Percentiles rank a stretch among this genome's conserved stretches.
Evolutionary conservation across 225 moss, liverwort and hornwort genomes (phyloP).

Genomic region (Sphagnum tenellum): DNA sequence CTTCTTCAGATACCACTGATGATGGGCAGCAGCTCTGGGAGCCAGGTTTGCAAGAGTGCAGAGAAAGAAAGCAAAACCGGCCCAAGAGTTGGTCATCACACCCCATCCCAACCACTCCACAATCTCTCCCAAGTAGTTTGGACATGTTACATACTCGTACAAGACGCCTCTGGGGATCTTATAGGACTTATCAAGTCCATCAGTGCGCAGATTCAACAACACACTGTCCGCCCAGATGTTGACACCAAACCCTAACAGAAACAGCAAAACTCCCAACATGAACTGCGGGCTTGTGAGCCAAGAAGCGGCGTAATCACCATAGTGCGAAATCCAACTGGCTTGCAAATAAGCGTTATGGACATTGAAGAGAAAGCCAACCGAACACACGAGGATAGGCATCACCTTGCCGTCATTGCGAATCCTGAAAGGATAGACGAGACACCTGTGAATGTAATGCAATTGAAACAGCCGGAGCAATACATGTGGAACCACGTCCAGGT

Average conservation of each 20-base stretch:
- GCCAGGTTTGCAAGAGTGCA: slow-evolving; percentile 51
- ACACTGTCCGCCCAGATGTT: slow-evolving; percentile 85
- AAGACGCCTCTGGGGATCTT: slow-evolving; percentile 65
- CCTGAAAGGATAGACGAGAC: slow-evolving; percentile 68
- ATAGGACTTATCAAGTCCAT: slow-evolving; percentile 64
- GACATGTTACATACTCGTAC: slow-evolving; percentile 52
- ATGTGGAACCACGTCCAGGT: slow-evolving; percentile 43
- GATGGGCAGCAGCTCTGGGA: slow-evolving; percentile 56
- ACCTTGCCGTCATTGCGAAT: slow-evolving; percentile 77
- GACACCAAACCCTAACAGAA: slow-evolving; percentile 44
- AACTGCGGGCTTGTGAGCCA: slow-evolving; percentile 79
- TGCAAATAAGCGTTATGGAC: slow-evolving; percentile 64
- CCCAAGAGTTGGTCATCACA: slow-evolving; percentile 68
- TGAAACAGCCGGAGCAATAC: slow-evolving; percentile 70
- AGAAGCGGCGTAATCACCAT: slow-evolving; percentile 36
- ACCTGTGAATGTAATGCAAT: slow-evolving; percentile 79
- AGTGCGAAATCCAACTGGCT: slow-evolving; percentile 81
- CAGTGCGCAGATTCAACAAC: slow-evolving; percentile 44
- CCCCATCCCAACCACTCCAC: slow-evolving; percentile 94
- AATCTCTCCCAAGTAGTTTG: slow-evolving; percentile 76
- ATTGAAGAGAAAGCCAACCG: slow-evolving; percentile 42
- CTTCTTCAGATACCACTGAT: slow-evolving; percentile 61
- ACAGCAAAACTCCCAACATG: slow-evolving; percentile 40
- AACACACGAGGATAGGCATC: slow-evolving; percentile 47
- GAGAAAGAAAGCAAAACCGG: slow-evolving; percentile 56